A percentile compares a stretch with the other conserved stretches of the same genome.
Conservation (phyloP, 306 rosid genomes). For the Arachis stenosperma region DNA sequence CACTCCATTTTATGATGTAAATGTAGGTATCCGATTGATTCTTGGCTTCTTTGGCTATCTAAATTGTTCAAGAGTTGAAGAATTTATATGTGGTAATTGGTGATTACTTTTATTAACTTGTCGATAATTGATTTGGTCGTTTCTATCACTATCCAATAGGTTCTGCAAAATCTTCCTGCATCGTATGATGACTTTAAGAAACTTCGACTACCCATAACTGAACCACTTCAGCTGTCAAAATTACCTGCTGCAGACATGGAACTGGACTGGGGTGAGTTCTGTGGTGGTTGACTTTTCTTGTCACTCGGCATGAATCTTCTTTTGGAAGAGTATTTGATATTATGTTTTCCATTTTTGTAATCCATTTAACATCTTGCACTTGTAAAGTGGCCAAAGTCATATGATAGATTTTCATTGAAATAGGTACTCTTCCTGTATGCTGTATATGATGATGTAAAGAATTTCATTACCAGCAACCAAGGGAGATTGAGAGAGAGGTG, state of each 20-base stretch:
- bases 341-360: neutral
- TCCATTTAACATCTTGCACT: neutral
- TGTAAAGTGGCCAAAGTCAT: conserved; percentile 29
- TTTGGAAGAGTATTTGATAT: conserved; percentile 3
- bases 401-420: conserved; percentile 40
- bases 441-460: conserved; percentile 57
- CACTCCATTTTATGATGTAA: conserved; percentile 76
- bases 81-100: neutral
- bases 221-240: conserved; percentile 55
- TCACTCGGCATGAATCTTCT: conserved; percentile 17
- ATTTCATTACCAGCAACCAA: conserved; percentile 46
- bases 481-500: conserved; percentile 46
- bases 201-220: conserved; percentile 52
- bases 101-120: conserved; percentile 22
- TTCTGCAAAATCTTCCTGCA: conserved; percentile 54
- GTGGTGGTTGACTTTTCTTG: conserved; percentile 30
- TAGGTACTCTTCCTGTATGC: conserved; percentile 76
- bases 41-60: conserved; percentile 24
- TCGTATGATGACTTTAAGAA: conserved; percentile 66
- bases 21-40: conserved; percentile 48
- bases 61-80: conserved; percentile 19
- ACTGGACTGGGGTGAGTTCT: conserved; percentile 78
- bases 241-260: conserved; percentile 54
- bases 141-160: conserved; percentile 42
- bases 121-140: conserved; percentile 18